A percentile compares a stretch with the other conserved stretches of the same genome.
Conservation (phyloP, 805 yeast genomes). For the Wickerhamiella nectarea region DNA sequence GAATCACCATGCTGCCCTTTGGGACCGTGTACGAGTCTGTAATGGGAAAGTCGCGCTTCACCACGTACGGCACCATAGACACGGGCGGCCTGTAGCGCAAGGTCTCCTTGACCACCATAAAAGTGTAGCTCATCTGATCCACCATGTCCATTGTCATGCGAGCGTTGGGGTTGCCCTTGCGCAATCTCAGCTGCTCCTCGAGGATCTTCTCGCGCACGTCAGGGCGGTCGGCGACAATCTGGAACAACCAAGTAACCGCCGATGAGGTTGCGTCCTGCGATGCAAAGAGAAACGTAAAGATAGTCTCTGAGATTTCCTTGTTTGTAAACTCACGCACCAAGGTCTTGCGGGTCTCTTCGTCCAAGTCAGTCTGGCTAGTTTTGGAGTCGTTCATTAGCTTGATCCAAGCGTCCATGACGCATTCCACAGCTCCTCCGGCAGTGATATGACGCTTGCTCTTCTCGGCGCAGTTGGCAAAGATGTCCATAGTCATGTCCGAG, state of each 20-base stretch:
- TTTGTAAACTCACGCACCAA: constrained; percentile 72
- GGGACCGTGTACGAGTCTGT: constrained; percentile 80
- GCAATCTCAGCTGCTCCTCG: constrained; percentile 77
- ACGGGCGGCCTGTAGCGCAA: constrained; percentile 96
- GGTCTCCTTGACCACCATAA: constrained; percentile 81
- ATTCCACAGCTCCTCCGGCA: constrained; percentile 61
- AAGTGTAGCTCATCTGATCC: constrained; percentile 76
- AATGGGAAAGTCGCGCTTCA: constrained; percentile 73
- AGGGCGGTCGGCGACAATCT: constrained; percentile 88
- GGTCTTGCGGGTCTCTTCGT: constrained; percentile 40
- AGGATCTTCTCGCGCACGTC: constrained; percentile 77
- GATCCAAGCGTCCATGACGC: constrained; percentile 96
- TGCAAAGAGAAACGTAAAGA: constrained; percentile 93
- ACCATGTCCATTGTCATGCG: constrained; percentile 59
- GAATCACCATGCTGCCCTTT: constrained; percentile 93
- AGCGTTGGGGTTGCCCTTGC: constrained; percentile 57
- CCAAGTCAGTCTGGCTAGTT: constrained; percentile 30
- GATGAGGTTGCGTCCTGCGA: constrained; percentile 97
- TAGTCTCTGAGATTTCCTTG: constrained; percentile 88
- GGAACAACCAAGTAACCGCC: constrained; percentile 96
- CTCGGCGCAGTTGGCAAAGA: constrained; percentile 79
- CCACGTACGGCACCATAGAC: constrained; percentile 94
- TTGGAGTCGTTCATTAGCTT: constrained; percentile 65
- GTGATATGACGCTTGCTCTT: constrained; percentile 71
- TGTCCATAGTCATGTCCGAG: constrained; percentile 87